Evolutionary conservation across 805 yeast genomes (phyloP).

Genomic region (Ogataea saltuana): DNA sequence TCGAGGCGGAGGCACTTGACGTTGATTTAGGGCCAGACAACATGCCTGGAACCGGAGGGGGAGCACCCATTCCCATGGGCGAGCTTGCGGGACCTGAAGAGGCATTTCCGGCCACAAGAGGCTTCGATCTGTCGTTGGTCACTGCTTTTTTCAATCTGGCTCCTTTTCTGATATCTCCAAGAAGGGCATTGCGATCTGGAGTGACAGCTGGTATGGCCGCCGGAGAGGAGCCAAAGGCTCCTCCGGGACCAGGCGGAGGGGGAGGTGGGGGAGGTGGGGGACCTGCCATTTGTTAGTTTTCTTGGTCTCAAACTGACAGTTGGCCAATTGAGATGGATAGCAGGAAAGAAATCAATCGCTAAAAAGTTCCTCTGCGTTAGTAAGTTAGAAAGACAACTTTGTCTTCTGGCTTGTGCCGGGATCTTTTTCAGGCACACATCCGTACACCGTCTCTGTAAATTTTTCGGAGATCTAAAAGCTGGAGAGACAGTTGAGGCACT

Average conservation of each 20-base stretch:
- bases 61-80: conserved; percentile 21
- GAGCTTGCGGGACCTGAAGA: conserved; percentile 18
- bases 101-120: conserved; percentile 44
- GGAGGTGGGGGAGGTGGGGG: conserved; percentile 64
- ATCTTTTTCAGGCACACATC: no score
- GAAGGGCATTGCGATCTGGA: conserved; percentile 53
- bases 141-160: conserved; percentile 56
- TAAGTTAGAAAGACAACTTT: no score
- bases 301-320: conserved; percentile 15
- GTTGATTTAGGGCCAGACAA: conserved; percentile 18
- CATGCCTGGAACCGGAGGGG: conserved; percentile 31
- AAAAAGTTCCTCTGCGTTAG: no score
- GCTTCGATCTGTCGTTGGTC: conserved; percentile 69
- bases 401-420: no score
- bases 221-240: conserved; percentile 13
- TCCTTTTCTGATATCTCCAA: conserved; percentile 84
- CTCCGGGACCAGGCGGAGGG: conserved; percentile 43
- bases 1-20: conserved; percentile 14
- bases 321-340: conserved; percentile 1
- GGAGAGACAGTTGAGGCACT: no score
- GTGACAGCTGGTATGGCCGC: conserved; percentile 33
- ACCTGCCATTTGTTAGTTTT: conserved; percentile 37
- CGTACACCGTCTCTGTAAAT: no score
- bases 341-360: no score
- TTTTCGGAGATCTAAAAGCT: no score